A percentile compares a stretch with the other conserved stretches of the same genome.
Evolutionary conservation across 2,329 filamentous ascomycete genomes (phyloP).

Genomic region (Clonostachys solani): DNA sequence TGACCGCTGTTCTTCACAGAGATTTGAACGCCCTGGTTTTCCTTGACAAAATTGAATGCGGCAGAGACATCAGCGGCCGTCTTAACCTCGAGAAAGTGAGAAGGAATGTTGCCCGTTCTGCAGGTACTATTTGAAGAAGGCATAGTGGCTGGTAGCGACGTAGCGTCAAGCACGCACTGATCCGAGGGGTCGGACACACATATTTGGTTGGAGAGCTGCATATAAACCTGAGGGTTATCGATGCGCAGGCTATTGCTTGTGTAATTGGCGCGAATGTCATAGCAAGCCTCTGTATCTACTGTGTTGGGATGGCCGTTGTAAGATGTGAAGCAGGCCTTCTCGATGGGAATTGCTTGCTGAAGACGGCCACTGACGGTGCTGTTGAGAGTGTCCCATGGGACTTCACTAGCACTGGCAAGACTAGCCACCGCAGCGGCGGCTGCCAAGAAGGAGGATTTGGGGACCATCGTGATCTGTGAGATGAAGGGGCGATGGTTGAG

Average conservation of each 20-base stretch:
- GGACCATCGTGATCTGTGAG: too few species aligned
- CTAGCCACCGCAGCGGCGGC: too few species aligned
- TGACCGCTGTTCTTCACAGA: slow-evolving; percentile 49
- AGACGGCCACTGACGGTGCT: slow-evolving; percentile 42
- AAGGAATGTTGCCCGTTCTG: slow-evolving; percentile 32
- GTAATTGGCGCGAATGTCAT: slow-evolving; percentile 18
- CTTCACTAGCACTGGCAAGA: too few species aligned
- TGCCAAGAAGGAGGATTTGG: too few species aligned
- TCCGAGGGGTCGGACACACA: too few species aligned
- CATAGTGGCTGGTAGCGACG: too few species aligned
- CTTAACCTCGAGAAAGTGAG: slow-evolving; percentile 33
- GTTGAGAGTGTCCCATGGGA: slow-evolving; percentile 45
- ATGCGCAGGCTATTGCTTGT: too few species aligned
- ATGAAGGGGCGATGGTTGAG: too few species aligned
- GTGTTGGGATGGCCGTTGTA: slow-evolving; percentile 18
- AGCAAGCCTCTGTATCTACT: slow-evolving; percentile 32
- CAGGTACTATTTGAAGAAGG: slow-evolving; percentile 13
- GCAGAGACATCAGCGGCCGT: slow-evolving; percentile 39
- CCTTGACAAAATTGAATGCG: slow-evolving; percentile 36
- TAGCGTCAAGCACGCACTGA: too few species aligned
- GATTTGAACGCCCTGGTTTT: slow-evolving; percentile 38
- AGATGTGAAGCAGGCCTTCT: slow-evolving; percentile 43
- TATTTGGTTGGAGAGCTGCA: too few species aligned
- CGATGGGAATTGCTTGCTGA: slow-evolving; percentile 47
- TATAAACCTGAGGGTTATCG: too few species aligned